phyloP scores from a whole-genome alignment of 1,284 basidiomycete species.

The Stereum hirsutum region DNA sequence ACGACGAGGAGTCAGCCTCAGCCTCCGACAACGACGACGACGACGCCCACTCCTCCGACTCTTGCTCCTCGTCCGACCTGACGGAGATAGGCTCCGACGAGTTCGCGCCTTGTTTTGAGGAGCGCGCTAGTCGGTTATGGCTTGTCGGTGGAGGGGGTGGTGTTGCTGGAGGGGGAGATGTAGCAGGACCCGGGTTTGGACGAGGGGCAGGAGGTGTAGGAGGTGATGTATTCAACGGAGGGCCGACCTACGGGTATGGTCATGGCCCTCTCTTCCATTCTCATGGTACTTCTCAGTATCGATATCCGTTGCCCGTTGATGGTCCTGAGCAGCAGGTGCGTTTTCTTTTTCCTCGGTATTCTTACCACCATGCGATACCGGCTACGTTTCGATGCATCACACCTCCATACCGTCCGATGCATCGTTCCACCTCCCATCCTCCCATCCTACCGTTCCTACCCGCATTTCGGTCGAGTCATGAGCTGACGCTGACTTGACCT shows the following conservation, averaged over 20 bases:
- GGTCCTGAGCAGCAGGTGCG: conserved; percentile 50
- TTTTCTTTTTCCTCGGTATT: conserved; percentile 6
- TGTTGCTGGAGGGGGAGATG: no score
- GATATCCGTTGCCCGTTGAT: conserved; percentile 63
- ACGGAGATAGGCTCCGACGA: conserved; percentile 36
- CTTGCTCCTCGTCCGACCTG: conserved; percentile 32
- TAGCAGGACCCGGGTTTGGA: no score
- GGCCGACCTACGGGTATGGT: no score
- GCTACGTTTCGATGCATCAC: conserved; percentile 6
- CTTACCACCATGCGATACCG: no score
- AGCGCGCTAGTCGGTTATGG: conserved; percentile 34
- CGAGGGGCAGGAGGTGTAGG: no score
- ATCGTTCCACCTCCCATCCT: no score
- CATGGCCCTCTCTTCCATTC: conserved; percentile 56
- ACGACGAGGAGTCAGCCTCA: no score
- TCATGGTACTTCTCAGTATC: conserved; percentile 42
- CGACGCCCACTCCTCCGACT: conserved; percentile 30
- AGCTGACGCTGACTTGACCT: no score
- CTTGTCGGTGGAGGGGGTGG: no score
- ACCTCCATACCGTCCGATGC: not conserved
- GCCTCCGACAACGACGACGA: conserved; percentile 14
- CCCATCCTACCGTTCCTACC: no score
- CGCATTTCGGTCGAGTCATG: no score
- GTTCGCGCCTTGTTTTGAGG: conserved; percentile 46
- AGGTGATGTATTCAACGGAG: no score